Percentiles rank a stretch among this genome's conserved stretches.
phyloP scores from a whole-genome alignment of 495 filamentous ascomycete species.

The Parmelia sp. region DNA sequence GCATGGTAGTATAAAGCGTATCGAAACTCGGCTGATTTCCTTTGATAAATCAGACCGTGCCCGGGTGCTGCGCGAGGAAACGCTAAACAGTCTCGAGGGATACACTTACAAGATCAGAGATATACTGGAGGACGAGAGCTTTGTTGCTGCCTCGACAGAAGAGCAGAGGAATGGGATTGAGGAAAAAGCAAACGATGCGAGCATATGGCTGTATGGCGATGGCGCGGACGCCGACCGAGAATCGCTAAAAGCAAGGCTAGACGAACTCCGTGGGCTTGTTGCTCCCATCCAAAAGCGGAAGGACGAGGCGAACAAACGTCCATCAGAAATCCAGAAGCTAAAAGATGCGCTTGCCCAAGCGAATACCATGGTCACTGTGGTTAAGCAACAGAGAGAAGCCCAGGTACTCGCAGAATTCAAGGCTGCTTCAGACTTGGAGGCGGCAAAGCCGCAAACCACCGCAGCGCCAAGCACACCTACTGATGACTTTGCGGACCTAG shows the following conservation, averaged over 20 bases:
- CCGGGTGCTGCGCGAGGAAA: conserved; percentile 73
- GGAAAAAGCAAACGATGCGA: conserved; percentile 56
- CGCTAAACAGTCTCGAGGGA: conserved; percentile 85
- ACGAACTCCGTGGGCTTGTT: conserved; percentile 58
- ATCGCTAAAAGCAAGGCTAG: conserved; percentile 32
- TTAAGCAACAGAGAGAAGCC: conserved; percentile 24
- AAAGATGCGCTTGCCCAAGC: conserved; percentile 52
- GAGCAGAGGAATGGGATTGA: conserved; percentile 57
- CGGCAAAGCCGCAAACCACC: conserved; percentile 37
- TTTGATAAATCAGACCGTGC: conserved; percentile 79
- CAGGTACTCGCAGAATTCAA: conserved; percentile 37
- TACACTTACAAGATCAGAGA: conserved; percentile 88
- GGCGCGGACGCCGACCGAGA: conserved; percentile 58
- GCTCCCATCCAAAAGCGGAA: conserved; percentile 55
- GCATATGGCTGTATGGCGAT: conserved; percentile 88
- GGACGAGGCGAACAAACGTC: conserved; percentile 52
- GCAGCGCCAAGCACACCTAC: conserved; percentile 36
- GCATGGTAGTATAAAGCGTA: conserved; percentile 54
- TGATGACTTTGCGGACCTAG: conserved; percentile 57
- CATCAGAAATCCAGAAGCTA: conserved; percentile 52
- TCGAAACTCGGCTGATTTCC: conserved; percentile 65
- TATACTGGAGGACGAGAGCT: conserved; percentile 66
- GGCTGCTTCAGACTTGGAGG: conserved; percentile 39
- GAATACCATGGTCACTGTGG: conserved; percentile 22
- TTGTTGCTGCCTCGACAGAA: conserved; percentile 60